phyloP scores from a whole-genome alignment of 805 yeast species.

The Ogataea salicorniae region DNA sequence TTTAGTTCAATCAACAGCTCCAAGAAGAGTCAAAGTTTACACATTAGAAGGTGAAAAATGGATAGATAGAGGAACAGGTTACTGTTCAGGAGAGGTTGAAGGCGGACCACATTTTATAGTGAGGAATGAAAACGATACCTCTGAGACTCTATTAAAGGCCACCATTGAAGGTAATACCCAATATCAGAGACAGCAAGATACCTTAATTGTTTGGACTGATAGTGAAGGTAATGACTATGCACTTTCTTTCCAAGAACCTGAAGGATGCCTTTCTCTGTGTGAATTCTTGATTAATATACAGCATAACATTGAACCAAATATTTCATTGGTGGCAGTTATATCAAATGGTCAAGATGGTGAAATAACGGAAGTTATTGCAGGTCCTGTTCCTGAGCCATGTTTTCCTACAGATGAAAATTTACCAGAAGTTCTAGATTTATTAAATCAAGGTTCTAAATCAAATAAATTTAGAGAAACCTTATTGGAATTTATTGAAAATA shows the following conservation, averaged over 20 bases:
- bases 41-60: constrained; percentile 75
- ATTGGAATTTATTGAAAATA: constrained; percentile 47
- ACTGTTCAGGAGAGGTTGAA: constrained; percentile 67
- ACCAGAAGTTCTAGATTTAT: constrained; percentile 45
- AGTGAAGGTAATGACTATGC: constrained; percentile 69
- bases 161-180: constrained; percentile 69
- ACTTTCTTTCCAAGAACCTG: constrained; percentile 83
- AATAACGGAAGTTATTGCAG: constrained; percentile 71
- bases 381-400: constrained; percentile 70
- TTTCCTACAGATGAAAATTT: constrained; percentile 49
- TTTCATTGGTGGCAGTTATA: constrained; percentile 67
- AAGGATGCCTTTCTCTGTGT: constrained; percentile 81
- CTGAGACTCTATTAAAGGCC: constrained; percentile 57
- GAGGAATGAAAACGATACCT: constrained; percentile 58
- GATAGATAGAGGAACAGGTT: constrained; percentile 92
- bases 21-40: constrained; percentile 89
- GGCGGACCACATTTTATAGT: constrained; percentile 61
- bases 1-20: constrained; percentile 29
- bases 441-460: constrained; percentile 59
- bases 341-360: constrained; percentile 44
- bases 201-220: constrained; percentile 92
- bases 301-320: constrained; percentile 53
- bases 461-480: constrained; percentile 59
- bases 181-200: constrained; percentile 91
- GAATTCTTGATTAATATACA: constrained; percentile 73